Conservation (phyloP, 1,139 yeast genomes). For the Nakaseomyces kungkrabaensis region DNA sequence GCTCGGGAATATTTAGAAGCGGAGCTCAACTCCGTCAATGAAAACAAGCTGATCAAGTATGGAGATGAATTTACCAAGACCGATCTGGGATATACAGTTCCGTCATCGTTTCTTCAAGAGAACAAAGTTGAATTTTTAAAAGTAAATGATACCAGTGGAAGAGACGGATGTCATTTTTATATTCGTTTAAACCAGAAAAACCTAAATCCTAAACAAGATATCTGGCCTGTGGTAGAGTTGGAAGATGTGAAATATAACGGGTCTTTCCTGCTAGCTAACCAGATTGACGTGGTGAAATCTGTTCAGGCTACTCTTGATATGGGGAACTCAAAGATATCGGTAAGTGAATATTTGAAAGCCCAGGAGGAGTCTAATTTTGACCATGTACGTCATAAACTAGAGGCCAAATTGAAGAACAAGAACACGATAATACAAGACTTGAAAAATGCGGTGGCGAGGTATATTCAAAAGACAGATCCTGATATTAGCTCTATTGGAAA, state of each 20-base stretch:
- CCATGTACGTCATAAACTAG: constrained; percentile 7
- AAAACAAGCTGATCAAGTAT: background rate
- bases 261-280: constrained; percentile 10
- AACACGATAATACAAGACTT: constrained; percentile 17
- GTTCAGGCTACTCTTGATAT: constrained; percentile 17
- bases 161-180: constrained; percentile 27
- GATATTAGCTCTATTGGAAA: constrained; percentile 15
- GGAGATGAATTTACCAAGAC: background rate
- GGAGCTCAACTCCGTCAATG: background rate
- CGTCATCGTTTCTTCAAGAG: constrained; percentile 13
- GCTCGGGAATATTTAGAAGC: background rate
- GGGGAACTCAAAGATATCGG: constrained; percentile 19
- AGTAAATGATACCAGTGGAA: constrained; percentile 1
- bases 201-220: constrained; percentile 1
- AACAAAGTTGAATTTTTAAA: constrained; percentile 24
- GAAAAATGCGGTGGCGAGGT: constrained; percentile 9
- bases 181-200: constrained; percentile 10
- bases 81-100: constrained; percentile 6
- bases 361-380: constrained; percentile 13
- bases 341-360: constrained; percentile 19
- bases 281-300: constrained; percentile 20
- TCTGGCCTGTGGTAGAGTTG: constrained; percentile 23
- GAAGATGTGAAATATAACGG: constrained; percentile 9
- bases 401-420: constrained; percentile 9
- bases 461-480: constrained; percentile 6